Percentiles rank a stretch among this genome's conserved stretches.
phyloP scores from a whole-genome alignment of 345 rosid species.

The Lepidium aucheri region DNA sequence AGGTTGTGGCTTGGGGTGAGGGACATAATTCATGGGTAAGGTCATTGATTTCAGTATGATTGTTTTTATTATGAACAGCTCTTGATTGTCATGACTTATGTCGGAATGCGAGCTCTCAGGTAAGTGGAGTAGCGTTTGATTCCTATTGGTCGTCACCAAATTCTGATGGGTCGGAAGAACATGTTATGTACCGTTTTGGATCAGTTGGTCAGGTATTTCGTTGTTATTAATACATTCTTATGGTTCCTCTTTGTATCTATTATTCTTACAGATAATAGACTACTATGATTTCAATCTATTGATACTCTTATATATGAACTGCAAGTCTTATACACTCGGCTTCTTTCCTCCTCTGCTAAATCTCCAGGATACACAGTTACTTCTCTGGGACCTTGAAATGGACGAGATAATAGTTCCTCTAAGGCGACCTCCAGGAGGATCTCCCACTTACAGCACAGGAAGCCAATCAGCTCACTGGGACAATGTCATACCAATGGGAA shows the following conservation, averaged over 20 bases:
- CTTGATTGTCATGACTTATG: slow-evolving; percentile 2
- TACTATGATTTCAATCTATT: background rate
- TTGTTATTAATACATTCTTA: background rate
- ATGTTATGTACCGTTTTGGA: slow-evolving; percentile 90
- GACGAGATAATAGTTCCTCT: slow-evolving; percentile 97
- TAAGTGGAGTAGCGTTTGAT: slow-evolving; percentile 99
- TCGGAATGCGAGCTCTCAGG: slow-evolving; percentile 48
- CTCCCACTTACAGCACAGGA: slow-evolving; percentile 92
- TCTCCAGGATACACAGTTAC: slow-evolving; percentile 84
- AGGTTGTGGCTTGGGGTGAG: slow-evolving; percentile 99
- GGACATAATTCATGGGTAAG: slow-evolving; percentile 99
- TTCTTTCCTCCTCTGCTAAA: background rate
- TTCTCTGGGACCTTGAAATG: slow-evolving; percentile 97
- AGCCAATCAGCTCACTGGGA: slow-evolving; percentile 99
- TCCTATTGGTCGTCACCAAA: slow-evolving; percentile 85
- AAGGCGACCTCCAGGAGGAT: slow-evolving; percentile 87
- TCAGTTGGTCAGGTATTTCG: slow-evolving; percentile 95
- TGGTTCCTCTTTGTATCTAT: background rate
- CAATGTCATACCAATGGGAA: slow-evolving; percentile 60
- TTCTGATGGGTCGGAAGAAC: slow-evolving; percentile 78
- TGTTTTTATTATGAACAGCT: background rate
- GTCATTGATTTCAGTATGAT: background rate
- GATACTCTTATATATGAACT: slow-evolving; percentile 1
- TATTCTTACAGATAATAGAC: too few relatives aligned
- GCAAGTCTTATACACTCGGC: background rate